These are phyloP conservation scores for Stereocaulon alpinum DNA, from an alignment of 495 filamentous ascomycete species.

Conservation along the genomic window DNA sequence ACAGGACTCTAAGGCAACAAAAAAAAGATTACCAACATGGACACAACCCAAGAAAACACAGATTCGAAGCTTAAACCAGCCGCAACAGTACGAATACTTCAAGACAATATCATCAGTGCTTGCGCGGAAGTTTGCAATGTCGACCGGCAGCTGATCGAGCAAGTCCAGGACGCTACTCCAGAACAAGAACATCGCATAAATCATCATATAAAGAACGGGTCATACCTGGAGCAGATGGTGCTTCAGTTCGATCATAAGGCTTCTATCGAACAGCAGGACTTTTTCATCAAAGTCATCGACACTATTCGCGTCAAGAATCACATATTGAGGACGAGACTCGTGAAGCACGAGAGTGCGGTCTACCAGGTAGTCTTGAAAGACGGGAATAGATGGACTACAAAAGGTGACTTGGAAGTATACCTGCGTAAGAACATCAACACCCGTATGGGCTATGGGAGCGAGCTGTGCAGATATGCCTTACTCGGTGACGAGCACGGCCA, in stretches of 20 bases:
- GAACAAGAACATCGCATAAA: constrained; percentile 4
- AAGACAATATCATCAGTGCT: not conserved
- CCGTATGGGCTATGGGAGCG: constrained; percentile 1
- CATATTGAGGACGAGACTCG: constrained; percentile 6
- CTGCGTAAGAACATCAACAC: not conserved
- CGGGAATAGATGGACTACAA: not conserved
- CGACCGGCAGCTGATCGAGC: not conserved
- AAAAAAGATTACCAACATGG: too few species aligned
- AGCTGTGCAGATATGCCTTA: constrained; percentile 1
- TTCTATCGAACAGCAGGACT: not conserved
- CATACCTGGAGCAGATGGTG: not conserved
- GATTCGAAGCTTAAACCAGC: too few species aligned
- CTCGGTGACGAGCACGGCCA: not conserved
- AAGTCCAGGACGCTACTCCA: not conserved
- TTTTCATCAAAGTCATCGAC: not conserved
- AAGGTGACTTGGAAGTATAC: not conserved
- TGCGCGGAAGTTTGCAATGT: constrained; percentile 7
- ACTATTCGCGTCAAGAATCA: not conserved
- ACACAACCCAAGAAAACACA: too few species aligned
- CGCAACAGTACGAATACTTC: too few species aligned
- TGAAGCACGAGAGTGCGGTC: not conserved
- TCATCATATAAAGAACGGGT: not conserved
- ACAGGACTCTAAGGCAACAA: too few species aligned
- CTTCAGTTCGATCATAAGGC: not conserved
- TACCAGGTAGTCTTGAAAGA: constrained; percentile 4